Percentiles rank a stretch among this genome's conserved stretches.
phyloP scores from a whole-genome alignment of 805 yeast species.

The Starmerella roubikii region DNA sequence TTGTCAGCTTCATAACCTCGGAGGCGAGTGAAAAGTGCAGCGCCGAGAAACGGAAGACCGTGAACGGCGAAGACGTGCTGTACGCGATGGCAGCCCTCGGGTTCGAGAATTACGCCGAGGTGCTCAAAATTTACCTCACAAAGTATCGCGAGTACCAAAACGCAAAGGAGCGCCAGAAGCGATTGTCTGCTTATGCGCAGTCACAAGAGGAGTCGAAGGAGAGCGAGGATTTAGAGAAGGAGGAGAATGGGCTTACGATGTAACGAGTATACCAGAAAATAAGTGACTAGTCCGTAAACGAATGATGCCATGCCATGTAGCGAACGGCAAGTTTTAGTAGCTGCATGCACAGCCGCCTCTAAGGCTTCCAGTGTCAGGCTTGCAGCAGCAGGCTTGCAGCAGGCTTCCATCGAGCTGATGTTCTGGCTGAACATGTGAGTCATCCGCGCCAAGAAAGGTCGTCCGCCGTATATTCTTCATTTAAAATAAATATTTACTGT shows the following conservation, averaged over 20 bases:
- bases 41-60: slow-evolving; percentile 54
- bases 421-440: too few relatives aligned
- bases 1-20: slow-evolving; percentile 53
- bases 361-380: too few relatives aligned
- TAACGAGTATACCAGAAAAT: too few relatives aligned
- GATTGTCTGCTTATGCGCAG: slow-evolving; percentile 1
- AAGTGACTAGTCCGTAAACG: too few relatives aligned
- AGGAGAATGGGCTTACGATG: too few relatives aligned
- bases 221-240: background rate
- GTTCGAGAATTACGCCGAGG: slow-evolving; percentile 57
- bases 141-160: slow-evolving; percentile 40
- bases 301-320: too few relatives aligned
- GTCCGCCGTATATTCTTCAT: too few relatives aligned
- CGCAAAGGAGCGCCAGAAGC: slow-evolving; percentile 18
- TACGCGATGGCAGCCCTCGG: slow-evolving; percentile 53
- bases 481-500: background rate
- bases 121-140: slow-evolving; percentile 52
- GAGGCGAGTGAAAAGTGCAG: slow-evolving; percentile 51
- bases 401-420: too few relatives aligned
- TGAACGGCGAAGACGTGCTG: slow-evolving; percentile 55
- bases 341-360: too few relatives aligned
- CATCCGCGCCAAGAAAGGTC: too few relatives aligned
- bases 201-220: background rate
- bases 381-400: too few relatives aligned
- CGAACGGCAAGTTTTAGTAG: too few relatives aligned